phyloP scores from a whole-genome alignment of 164 flowering plant genomes.

The Protea cynaroides region DNA sequence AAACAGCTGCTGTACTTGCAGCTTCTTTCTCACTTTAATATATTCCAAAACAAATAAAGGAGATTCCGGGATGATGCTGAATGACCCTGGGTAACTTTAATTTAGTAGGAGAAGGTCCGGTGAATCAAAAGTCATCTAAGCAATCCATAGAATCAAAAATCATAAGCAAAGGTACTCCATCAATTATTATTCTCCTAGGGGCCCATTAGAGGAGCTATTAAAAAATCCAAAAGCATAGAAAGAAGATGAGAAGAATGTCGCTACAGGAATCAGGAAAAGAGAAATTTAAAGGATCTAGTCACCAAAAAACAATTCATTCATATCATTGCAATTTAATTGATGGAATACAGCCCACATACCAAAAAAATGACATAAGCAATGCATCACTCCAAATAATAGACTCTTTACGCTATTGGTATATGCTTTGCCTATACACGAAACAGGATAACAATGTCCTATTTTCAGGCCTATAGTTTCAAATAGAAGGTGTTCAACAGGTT shows the following conservation, averaged over 20 bases:
- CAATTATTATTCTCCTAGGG: constrained; percentile 46
- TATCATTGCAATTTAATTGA: constrained; percentile 15
- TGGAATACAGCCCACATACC: constrained; percentile 7
- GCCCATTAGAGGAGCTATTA: constrained; percentile 38
- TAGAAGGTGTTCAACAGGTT: no score
- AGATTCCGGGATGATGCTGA: constrained; percentile 72
- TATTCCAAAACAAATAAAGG: constrained; percentile 63
- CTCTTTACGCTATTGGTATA: not conserved
- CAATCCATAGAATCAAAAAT: constrained; percentile 11
- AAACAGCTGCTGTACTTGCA: constrained; percentile 64
- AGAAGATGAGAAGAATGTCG: constrained; percentile 45
- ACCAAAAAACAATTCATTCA: constrained; percentile 34
- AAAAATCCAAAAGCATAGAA: constrained; percentile 36
- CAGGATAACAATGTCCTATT: no score
- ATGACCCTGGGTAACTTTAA: constrained; percentile 25
- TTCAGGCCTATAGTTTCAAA: no score
- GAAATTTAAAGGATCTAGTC: constrained; percentile 46
- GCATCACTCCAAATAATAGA: constrained; percentile 11
- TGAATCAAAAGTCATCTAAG: constrained; percentile 50
- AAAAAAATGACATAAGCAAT: constrained; percentile 29
- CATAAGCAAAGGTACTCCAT: constrained; percentile 33
- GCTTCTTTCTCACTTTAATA: constrained; percentile 54
- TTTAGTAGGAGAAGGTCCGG: constrained; percentile 49
- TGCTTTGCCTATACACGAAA: not conserved
- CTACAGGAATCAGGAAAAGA: constrained; percentile 55